These are phyloP conservation scores for Brettanomyces anomalus DNA, from an alignment of 805 yeast genomes.

Conservation along the genomic window DNA sequence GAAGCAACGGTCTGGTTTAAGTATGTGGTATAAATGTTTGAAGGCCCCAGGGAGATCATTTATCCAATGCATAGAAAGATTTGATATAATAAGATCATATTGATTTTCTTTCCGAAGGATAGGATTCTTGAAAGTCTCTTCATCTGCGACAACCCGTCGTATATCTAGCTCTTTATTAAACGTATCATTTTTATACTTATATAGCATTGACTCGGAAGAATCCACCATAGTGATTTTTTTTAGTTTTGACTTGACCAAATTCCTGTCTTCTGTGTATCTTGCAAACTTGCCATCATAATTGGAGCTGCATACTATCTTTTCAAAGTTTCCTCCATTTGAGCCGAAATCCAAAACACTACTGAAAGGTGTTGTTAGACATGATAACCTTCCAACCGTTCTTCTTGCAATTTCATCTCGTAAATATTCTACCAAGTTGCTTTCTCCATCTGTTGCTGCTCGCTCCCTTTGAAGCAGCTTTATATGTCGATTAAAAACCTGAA, in stretches of 20 bases:
- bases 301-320: slow-evolving; percentile 25
- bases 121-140: slow-evolving; percentile 46
- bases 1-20: slow-evolving; percentile 75
- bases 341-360: slow-evolving; percentile 63
- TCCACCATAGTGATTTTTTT: slow-evolving; percentile 59
- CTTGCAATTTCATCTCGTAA: slow-evolving; percentile 65
- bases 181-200: slow-evolving; percentile 38
- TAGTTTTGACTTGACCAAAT: slow-evolving; percentile 42
- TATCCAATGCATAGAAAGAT: slow-evolving; percentile 74
- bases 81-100: slow-evolving; percentile 67
- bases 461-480: slow-evolving; percentile 56
- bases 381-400: slow-evolving; percentile 65
- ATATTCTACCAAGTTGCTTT: slow-evolving; percentile 55
- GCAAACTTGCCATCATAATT: slow-evolving; percentile 27
- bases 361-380: slow-evolving; percentile 61
- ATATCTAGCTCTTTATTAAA: slow-evolving; percentile 38
- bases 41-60: slow-evolving; percentile 71
- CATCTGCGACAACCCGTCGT: slow-evolving; percentile 52
- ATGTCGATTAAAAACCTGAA: slow-evolving; percentile 50
- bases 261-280: slow-evolving; percentile 43
- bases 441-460: slow-evolving; percentile 36
- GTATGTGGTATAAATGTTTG: slow-evolving; percentile 42
- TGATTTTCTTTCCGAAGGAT: slow-evolving; percentile 28
- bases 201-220: slow-evolving; percentile 42
- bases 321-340: slow-evolving; percentile 55